Evolutionary conservation across 768 basidiomycete genomes (phyloP).

Genomic region (Termitomyces sp.): DNA sequence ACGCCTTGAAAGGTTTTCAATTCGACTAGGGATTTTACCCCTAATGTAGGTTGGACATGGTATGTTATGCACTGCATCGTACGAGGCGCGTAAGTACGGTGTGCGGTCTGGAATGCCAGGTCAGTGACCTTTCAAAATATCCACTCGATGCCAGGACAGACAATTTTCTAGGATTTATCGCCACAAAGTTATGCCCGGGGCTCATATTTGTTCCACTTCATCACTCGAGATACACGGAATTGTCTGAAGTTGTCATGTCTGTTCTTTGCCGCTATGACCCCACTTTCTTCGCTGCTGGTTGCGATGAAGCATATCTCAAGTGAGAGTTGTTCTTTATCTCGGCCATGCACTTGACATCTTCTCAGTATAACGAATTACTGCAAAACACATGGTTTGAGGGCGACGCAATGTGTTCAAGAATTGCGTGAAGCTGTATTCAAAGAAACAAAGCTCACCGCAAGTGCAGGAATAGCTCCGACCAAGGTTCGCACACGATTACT

Average conservation of each 20-base stretch:
- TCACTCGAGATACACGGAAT: constrained; percentile 61
- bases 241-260: constrained; percentile 73
- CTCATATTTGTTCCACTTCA: constrained; percentile 66
- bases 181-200: constrained; percentile 90
- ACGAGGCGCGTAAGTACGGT: constrained; percentile 88
- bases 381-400: constrained; percentile 54
- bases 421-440: constrained; percentile 71
- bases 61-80: constrained; percentile 86
- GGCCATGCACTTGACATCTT: constrained; percentile 4
- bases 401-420: constrained; percentile 73
- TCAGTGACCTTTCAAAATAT: constrained; percentile 26
- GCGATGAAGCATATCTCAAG: constrained; percentile 94
- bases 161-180: constrained; percentile 70
- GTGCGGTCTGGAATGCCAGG: constrained; percentile 96
- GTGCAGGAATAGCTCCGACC: constrained; percentile 95
- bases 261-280: constrained; percentile 70
- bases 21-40: constrained; percentile 13
- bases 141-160: background rate
- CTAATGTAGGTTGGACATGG: constrained; percentile 68
- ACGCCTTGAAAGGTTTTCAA: constrained; percentile 10
- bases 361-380: constrained; percentile 83
- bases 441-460: constrained; percentile 86
- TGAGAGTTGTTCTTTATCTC: constrained; percentile 31
- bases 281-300: constrained; percentile 70
- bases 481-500: constrained; percentile 50